Percentiles rank a stretch among this genome's conserved stretches.
Evolutionary conservation across 805 yeast species (phyloP).

Genomic region (Blastobotrys attinorum): DNA sequence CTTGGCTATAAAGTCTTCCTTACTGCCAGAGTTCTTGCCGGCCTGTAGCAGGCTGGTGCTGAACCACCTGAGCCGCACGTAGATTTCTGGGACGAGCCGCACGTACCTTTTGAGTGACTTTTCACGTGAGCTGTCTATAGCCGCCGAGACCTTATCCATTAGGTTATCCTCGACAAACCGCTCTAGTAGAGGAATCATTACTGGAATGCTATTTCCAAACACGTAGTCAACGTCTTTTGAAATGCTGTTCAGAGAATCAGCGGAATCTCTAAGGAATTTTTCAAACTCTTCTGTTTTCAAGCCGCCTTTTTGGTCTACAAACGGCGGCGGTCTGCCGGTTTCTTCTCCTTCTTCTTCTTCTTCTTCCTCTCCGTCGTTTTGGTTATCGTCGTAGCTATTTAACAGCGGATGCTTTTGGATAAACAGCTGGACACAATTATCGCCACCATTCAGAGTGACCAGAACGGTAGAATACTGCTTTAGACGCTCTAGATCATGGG

Average conservation of each 20-base stretch:
- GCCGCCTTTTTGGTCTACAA: no score
- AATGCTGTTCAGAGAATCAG: constrained; percentile 32
- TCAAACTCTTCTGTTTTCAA: constrained; percentile 17
- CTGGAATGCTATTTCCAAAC: constrained; percentile 39
- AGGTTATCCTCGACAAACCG: constrained; percentile 32
- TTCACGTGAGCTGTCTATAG: constrained; percentile 17
- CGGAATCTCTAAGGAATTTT: constrained; percentile 23
- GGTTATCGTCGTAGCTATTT: neutral
- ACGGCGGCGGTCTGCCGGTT: no score
- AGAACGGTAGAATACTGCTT: constrained; percentile 28
- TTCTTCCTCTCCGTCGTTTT: constrained; percentile 3
- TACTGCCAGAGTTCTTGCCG: constrained; percentile 29
- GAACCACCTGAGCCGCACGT: constrained; percentile 16
- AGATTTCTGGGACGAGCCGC: constrained; percentile 33
- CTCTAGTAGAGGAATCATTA: constrained; percentile 42
- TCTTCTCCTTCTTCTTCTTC: constrained; percentile 2
- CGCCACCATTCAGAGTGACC: constrained; percentile 29
- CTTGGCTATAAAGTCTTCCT: constrained; percentile 24
- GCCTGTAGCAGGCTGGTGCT: constrained; percentile 10
- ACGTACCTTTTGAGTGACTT: constrained; percentile 23
- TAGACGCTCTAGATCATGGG: constrained; percentile 36
- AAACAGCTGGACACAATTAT: constrained; percentile 25
- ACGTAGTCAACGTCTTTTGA: constrained; percentile 35
- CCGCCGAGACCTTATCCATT: constrained; percentile 18
- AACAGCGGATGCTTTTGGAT: constrained; percentile 22